phyloP scores from a whole-genome alignment of 352 stramenopile species.

The Phytophthora pisi region DNA sequence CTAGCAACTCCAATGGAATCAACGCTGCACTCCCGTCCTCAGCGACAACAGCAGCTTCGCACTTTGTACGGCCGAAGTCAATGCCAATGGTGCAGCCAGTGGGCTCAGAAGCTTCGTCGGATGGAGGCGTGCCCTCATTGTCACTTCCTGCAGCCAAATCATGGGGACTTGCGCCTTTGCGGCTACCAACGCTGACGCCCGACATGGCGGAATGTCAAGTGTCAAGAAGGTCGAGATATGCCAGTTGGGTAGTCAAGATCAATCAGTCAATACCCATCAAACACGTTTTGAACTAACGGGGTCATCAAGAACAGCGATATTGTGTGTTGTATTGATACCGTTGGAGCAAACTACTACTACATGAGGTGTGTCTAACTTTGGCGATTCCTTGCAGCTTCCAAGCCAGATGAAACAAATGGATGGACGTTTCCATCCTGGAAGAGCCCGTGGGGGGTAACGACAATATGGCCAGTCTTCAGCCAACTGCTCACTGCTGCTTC shows the following conservation, averaged over 20 bases:
- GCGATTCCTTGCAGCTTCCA: neutral
- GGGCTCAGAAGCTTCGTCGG: constrained; percentile 1
- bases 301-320: neutral
- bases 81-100: constrained; percentile 27
- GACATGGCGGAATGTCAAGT: neutral
- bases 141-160: constrained; percentile 7
- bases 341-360: neutral
- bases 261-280: constrained; percentile 28
- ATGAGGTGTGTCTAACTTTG: constrained; percentile 23
- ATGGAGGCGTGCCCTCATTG: constrained; percentile 3
- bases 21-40: constrained; percentile 18
- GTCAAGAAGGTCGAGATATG: neutral
- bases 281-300: neutral
- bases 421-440: constrained; percentile 22
- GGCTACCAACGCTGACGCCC: neutral
- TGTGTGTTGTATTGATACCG: neutral
- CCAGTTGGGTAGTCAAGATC: constrained; percentile 10
- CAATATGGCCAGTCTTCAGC: constrained; percentile 25
- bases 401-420: constrained; percentile 16
- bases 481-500: constrained; percentile 12
- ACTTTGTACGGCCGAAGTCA: constrained; percentile 38
- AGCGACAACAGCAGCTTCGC: constrained; percentile 27
- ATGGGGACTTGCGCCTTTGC: constrained; percentile 18
- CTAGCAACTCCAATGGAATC: constrained; percentile 27
- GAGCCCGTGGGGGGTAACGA: constrained; percentile 21